A percentile compares a stretch with the other conserved stretches of the same genome.
phyloP scores from a whole-genome alignment of 169 alveolate species.

The Plasmodium inui region DNA sequence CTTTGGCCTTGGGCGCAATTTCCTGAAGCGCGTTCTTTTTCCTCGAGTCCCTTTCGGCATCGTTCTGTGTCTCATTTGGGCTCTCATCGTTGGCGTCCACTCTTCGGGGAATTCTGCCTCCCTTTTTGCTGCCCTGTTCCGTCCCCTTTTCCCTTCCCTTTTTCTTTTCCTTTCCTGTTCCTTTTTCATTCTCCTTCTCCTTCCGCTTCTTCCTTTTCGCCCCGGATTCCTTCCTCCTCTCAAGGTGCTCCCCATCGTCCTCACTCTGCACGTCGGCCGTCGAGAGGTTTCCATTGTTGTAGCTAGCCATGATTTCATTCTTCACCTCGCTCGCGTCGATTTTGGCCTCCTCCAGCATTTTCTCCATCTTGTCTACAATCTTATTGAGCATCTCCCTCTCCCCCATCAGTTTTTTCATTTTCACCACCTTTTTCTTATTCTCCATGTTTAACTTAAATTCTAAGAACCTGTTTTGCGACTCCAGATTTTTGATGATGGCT shows the following conservation, averaged over 20 bases:
- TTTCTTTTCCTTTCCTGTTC: background rate
- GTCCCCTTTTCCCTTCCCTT: constrained; percentile 5
- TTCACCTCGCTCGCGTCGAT: constrained; percentile 33
- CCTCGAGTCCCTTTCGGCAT: background rate
- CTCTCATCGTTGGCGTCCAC: background rate
- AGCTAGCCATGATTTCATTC: constrained; percentile 59
- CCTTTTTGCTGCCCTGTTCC: background rate
- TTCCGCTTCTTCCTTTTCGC: background rate
- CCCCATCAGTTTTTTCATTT: constrained; percentile 12
- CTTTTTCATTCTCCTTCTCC: constrained; percentile 1
- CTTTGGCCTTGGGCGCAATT: constrained; percentile 1
- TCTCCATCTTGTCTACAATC: constrained; percentile 40
- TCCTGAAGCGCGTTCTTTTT: background rate
- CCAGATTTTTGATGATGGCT: constrained; percentile 71
- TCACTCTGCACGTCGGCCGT: constrained; percentile 38
- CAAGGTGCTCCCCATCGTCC: constrained; percentile 17
- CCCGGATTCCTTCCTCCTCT: constrained; percentile 6
- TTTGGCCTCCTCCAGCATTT: constrained; percentile 38
- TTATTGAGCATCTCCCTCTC: constrained; percentile 15
- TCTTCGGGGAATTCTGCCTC: background rate
- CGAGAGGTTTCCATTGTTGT: constrained; percentile 15
- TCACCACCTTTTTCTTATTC: constrained; percentile 66
- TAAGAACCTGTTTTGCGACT: constrained; percentile 65
- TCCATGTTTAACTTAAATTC: constrained; percentile 42
- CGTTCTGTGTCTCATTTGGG: background rate